Percentiles rank a stretch among this genome's conserved stretches.
phyloP scores from a whole-genome alignment of 768 basidiomycete species.

The Boletus subcaerulescens region DNA sequence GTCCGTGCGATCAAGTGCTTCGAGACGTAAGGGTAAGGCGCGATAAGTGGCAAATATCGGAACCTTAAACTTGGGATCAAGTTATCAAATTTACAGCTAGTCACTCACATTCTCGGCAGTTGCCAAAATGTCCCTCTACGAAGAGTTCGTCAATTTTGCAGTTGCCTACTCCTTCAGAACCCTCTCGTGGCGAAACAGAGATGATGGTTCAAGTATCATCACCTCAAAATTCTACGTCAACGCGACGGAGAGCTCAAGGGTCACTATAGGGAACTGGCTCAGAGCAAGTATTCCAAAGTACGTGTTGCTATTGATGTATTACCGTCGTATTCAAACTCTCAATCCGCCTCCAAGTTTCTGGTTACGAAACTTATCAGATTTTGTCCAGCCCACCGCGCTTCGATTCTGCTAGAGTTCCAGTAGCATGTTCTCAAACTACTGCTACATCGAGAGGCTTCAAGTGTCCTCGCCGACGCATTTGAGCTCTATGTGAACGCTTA shows the following conservation, averaged over 20 bases:
- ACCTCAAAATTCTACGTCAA: no score
- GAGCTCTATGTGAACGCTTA: constrained; percentile 85
- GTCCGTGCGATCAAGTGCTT: no score
- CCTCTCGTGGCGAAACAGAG: no score
- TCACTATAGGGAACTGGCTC: constrained; percentile 69
- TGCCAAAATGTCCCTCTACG: no score
- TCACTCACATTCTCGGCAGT: no score
- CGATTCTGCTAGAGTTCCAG: constrained; percentile 79
- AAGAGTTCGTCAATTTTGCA: no score
- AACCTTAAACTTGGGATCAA: no score
- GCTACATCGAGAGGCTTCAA: constrained; percentile 80
- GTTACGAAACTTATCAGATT: constrained; percentile 75
- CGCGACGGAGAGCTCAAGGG: constrained; percentile 71
- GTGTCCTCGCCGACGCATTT: constrained; percentile 83
- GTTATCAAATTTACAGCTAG: no score
- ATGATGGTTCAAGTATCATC: no score
- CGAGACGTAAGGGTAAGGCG: no score
- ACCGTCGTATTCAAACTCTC: neutral
- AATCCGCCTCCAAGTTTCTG: constrained; percentile 53
- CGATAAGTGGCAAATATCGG: no score
- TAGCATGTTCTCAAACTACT: constrained; percentile 72
- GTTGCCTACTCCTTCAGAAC: no score
- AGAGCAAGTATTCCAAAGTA: constrained; percentile 91
- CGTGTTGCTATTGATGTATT: constrained; percentile 8
- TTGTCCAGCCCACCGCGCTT: constrained; percentile 68